Base-by-base conservation (phyloP, 139 green algal species). In the Chlamydomonas asymmetrica region DNA sequence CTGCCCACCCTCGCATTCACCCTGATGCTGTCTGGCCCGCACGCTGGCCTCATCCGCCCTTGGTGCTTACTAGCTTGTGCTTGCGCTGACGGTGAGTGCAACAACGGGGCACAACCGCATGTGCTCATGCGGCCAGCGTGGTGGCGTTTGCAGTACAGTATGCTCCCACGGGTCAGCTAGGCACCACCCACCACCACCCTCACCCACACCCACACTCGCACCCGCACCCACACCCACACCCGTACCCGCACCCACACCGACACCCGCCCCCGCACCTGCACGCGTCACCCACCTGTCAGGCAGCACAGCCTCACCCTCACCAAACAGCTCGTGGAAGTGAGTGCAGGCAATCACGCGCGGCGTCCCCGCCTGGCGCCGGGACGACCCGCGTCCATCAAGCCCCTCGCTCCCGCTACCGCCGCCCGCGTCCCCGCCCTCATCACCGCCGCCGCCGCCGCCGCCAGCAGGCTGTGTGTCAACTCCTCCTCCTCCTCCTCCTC, bases 251-350 rank as follows among this genome's bases (percentile, higher is more conserved):
- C 56, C 20, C 39, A 57, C 22, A 37, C 23, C 7, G 6, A 10
- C 20, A 20, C 9, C 23, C 37, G 56, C 27, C 34, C 9, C 56
- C 22, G 18, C 23, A 66, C 6, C 29, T 25, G 13, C 25, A 18
- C 5, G n/a, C 23, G 16, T 32, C 10, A 41, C 31, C 31, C 61
- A 68, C 39, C 35, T 4, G 5, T 23, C 38, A 38, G 43, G 13
- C 39, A 59, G 23, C 6, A 76, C 60, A 10, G 25, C 5, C 57
- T 35, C 50, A 88, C 79, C 75, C 84, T 31, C 66, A 57, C 48
- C 40, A 3, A 92, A 67, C 27, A 96, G 45, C 71, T 96, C 90
- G 41, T 80, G 86, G 78, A 96, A 96, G 74, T 97, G 93, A 5
- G 93, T 97, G 82, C 81, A 88, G 3, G 91, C 84, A 25, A 97